A percentile compares a stretch with the other conserved stretches of the same genome.
These are phyloP conservation scores for Thyridium curvatum DNA, from an alignment of 2,329 filamentous ascomycete species.

Conservation along the genomic window DNA sequence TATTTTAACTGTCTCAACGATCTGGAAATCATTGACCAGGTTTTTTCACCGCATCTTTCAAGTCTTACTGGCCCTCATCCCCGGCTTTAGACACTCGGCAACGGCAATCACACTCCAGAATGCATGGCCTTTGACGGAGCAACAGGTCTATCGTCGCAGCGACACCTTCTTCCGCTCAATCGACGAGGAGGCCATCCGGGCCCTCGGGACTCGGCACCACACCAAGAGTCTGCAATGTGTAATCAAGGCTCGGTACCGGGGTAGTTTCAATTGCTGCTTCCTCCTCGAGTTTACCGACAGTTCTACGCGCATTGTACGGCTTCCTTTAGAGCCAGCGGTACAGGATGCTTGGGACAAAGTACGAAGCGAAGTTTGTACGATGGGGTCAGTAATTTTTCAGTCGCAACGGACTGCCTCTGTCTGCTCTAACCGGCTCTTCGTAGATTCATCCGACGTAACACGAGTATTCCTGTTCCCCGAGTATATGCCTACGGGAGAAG, in stretches of 20 bases:
- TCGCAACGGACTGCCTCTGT: constrained; percentile 1
- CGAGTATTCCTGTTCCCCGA: constrained; percentile 14
- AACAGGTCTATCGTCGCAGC: too few relatives aligned
- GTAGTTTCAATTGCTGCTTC: constrained; percentile 7
- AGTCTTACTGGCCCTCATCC: too few relatives aligned
- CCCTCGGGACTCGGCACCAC: constrained; percentile 1
- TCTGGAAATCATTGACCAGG: too few relatives aligned
- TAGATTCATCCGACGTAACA: constrained; percentile 14
- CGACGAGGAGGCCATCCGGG: constrained; percentile 1
- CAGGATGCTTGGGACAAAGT: constrained; percentile 16
- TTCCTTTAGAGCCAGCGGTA: constrained; percentile 15
- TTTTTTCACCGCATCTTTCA: too few relatives aligned
- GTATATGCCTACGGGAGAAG: constrained; percentile 12
- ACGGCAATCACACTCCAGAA: too few relatives aligned
- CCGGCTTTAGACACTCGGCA: too few relatives aligned
- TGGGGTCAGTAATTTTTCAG: constrained; percentile 10
- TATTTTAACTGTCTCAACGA: too few relatives aligned
- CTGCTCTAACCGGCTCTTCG: constrained; percentile 1
- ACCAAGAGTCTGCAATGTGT: not conserved
- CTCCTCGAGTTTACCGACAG: constrained; percentile 3
- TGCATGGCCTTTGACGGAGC: too few relatives aligned
- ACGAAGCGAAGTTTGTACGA: constrained; percentile 16
- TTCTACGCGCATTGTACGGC: constrained; percentile 13
- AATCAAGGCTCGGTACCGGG: not conserved
- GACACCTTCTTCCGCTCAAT: constrained; percentile 3